Evolutionary conservation across 768 basidiomycete species (phyloP).

Genomic region (Pleurotus ostreatus): DNA sequence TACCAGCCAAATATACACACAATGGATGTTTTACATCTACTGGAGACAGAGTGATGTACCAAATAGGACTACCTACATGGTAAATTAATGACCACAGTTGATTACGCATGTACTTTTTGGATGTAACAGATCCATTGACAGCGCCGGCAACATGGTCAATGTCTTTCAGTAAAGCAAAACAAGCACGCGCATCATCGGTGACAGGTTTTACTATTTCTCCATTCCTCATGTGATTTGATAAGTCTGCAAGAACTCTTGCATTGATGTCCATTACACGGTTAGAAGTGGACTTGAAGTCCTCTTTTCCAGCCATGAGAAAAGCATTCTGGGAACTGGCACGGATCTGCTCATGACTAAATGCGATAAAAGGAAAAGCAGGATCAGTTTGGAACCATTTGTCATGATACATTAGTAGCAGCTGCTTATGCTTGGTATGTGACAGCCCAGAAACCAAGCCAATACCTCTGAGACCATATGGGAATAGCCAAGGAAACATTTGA

Average conservation of each 20-base stretch:
- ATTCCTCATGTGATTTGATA: background rate
- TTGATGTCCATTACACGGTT: background rate
- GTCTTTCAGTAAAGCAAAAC: slow-evolving; percentile 20
- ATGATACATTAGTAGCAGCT: background rate
- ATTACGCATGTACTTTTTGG: slow-evolving; percentile 15
- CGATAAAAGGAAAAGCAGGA: background rate
- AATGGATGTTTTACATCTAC: slow-evolving; percentile 16
- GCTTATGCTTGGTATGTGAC: background rate
- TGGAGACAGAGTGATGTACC: slow-evolving; percentile 22
- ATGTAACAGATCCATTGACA: slow-evolving; percentile 18
- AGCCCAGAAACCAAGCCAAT: slow-evolving; percentile 8
- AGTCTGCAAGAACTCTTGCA: background rate
- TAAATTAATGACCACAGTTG: slow-evolving; percentile 23
- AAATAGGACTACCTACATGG: slow-evolving; percentile 3
- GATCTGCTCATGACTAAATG: background rate
- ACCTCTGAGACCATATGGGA: too few relatives aligned
- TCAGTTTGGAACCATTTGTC: background rate
- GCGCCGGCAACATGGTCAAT: slow-evolving; percentile 22
- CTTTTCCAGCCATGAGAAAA: background rate
- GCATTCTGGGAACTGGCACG: background rate
- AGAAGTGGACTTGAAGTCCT: background rate
- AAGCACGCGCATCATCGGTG: slow-evolving; percentile 15
- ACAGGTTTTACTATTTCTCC: background rate
- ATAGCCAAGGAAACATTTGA: slow-evolving; percentile 13
- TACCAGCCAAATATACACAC: background rate